Conservation (phyloP, 169 alveolate species). For the Toxoplasma gondii region DNA sequence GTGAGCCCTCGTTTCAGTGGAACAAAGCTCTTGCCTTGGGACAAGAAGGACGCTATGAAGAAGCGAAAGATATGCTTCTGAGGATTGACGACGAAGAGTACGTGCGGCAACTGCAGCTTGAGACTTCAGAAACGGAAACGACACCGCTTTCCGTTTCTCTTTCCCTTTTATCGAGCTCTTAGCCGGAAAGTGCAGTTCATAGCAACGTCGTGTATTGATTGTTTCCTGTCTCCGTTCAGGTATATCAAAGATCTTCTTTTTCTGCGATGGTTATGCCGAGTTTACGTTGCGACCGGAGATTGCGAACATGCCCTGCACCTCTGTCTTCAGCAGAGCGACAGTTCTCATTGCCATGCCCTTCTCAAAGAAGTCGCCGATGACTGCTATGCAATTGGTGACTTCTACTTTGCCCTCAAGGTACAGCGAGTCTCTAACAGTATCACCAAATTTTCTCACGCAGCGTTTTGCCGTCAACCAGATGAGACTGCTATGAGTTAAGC, state of each 20-base stretch:
- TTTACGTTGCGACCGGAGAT: conserved; percentile 19
- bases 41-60: background rate
- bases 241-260: background rate
- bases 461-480: too few relatives aligned
- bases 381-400: conserved; percentile 32
- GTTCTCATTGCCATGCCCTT: background rate
- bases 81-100: conserved; percentile 14
- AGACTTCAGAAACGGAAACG: too few relatives aligned
- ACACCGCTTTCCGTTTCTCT: too few relatives aligned
- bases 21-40: conserved; percentile 9
- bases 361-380: conserved; percentile 35
- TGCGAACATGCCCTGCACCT: background rate
- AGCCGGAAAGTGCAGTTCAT: too few relatives aligned
- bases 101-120: background rate
- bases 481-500: background rate
- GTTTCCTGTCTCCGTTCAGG: background rate
- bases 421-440: background rate
- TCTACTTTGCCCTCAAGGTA: conserved; percentile 37
- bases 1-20: conserved; percentile 9
- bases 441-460: too few relatives aligned
- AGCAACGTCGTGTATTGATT: background rate
- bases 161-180: too few relatives aligned
- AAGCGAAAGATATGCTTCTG: background rate
- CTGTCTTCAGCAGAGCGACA: background rate
- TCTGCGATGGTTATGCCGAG: conserved; percentile 32